These are phyloP conservation scores for Sarocladium kiliense DNA, from an alignment of 2,329 filamentous ascomycete genomes.

Conservation along the genomic window DNA sequence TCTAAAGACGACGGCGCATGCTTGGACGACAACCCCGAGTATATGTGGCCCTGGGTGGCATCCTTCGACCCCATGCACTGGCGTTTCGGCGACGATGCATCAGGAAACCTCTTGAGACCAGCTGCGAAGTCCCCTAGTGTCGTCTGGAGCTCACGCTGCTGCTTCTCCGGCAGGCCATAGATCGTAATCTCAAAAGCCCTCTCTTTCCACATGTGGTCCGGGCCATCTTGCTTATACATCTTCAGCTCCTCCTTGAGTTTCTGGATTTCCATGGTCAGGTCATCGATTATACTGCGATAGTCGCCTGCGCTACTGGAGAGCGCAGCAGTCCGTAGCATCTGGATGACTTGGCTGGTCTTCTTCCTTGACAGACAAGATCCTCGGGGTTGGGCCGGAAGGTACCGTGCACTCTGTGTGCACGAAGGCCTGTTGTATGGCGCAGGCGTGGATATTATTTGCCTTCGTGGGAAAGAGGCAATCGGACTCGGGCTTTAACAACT, in stretches of 20 bases:
- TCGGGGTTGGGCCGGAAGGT: too few relatives aligned
- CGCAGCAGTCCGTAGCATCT: too few relatives aligned
- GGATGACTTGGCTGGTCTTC: too few relatives aligned
- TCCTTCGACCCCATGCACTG: conserved; percentile 34
- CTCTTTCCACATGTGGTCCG: conserved; percentile 65
- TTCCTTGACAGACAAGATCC: too few relatives aligned
- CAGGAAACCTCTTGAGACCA: conserved; percentile 48
- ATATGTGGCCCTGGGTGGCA: conserved; percentile 28
- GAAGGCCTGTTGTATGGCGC: too few relatives aligned
- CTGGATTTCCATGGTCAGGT: conserved; percentile 72
- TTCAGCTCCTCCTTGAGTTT: conserved; percentile 63
- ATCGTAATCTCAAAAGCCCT: conserved; percentile 80
- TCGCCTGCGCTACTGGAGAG: conserved; percentile 63
- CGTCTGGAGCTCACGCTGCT: conserved; percentile 72
- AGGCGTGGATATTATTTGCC: too few relatives aligned
- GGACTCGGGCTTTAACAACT: too few relatives aligned
- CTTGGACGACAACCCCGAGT: conserved; percentile 36
- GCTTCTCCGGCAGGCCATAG: conserved; percentile 65
- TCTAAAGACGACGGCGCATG: conserved; percentile 48
- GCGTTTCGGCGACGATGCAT: conserved; percentile 32
- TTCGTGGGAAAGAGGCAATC: too few relatives aligned
- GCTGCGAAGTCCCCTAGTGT: conserved; percentile 67
- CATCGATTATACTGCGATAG: conserved; percentile 71
- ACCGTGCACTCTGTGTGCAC: too few relatives aligned
- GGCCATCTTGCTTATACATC: conserved; percentile 63